Base-by-base conservation (phyloP, 805 yeast species). In the Candida orba region DNA sequence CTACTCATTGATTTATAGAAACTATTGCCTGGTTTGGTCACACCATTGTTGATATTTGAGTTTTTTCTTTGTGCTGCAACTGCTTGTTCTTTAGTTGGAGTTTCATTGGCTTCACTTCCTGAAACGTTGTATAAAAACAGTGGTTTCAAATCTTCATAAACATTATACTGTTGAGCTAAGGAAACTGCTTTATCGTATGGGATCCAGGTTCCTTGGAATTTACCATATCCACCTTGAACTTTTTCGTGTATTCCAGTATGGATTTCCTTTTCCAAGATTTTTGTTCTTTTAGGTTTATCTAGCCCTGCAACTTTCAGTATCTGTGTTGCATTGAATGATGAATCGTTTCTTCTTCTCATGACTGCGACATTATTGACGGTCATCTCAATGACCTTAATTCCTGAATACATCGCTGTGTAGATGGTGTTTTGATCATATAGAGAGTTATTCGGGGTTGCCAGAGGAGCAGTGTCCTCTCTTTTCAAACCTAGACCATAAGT, bases 151-250 rank as follows among this genome's bases (percentile, higher is more conserved):
- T 74, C 72, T 2, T 76, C 84, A 50, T 73, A 71, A 6, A 85
- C 93, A 3, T 75, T 79, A 49, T 75, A 73, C 38, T 69, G 71
- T 36, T 70, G 67, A 3, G 79, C 78, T 47, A 82, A 66, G 39
- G 76, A 67, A 32, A 69, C 72, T 4, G 91, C 93, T 51, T 78
- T 77, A 13, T 72, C 75, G 37, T 84, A 64, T 1, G 93, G 91
- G 25, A 85, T 81, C 93, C 93, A 85, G 3, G 95, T 84, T 8
- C 95, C 95, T 64, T 85, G 93, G 56, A 83, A 84, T 44, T 87
- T 68, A 9, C 93, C 93, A 60, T 83, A 83, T 3, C 93, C 95
- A 46, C 93, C 93, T 60, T 84, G 91, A 41, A 84, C 78, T 59
- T 84, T 84, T 58, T 84, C 87, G 57, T 84, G 90, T 8, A 64